Percentiles rank a stretch among this genome's conserved stretches.
Evolutionary conservation across 345 rosid genomes (phyloP).

Genomic region (Noccaea caerulescens): DNA sequence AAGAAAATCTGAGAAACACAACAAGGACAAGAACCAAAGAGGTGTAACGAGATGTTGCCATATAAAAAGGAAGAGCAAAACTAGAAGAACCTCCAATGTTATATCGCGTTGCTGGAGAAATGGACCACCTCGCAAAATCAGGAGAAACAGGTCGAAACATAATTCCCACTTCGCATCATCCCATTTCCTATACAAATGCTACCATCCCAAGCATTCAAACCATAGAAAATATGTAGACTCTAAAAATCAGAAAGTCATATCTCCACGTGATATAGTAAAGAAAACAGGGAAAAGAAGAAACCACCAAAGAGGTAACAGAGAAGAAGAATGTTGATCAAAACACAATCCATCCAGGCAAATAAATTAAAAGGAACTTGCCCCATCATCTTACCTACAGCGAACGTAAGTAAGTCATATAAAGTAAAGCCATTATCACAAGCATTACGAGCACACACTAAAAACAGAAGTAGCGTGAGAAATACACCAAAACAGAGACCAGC

Average conservation of each 20-base stretch:
- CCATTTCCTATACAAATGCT: background rate
- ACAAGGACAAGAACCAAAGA: background rate
- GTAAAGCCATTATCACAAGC: too few species aligned
- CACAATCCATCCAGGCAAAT: background rate
- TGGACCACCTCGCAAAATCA: background rate
- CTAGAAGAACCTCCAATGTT: background rate
- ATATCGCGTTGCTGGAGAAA: conserved; percentile 9
- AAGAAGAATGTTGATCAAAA: background rate
- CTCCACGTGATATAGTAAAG: background rate
- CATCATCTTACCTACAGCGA: background rate
- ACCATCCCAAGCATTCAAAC: background rate
- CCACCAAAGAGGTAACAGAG: background rate
- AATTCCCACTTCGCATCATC: background rate
- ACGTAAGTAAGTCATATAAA: background rate
- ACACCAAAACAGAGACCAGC: conserved; percentile 4
- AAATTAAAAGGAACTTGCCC: background rate
- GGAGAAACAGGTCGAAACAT: background rate
- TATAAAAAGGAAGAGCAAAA: background rate
- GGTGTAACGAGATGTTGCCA: background rate
- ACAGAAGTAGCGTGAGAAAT: background rate
- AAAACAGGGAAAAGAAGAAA: background rate
- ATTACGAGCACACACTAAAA: background rate
- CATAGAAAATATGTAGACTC: background rate
- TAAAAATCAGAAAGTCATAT: background rate
- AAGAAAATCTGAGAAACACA: background rate